phyloP scores from a whole-genome alignment of 2,329 filamentous ascomycete species.

The Juglanconis sp. region DNA sequence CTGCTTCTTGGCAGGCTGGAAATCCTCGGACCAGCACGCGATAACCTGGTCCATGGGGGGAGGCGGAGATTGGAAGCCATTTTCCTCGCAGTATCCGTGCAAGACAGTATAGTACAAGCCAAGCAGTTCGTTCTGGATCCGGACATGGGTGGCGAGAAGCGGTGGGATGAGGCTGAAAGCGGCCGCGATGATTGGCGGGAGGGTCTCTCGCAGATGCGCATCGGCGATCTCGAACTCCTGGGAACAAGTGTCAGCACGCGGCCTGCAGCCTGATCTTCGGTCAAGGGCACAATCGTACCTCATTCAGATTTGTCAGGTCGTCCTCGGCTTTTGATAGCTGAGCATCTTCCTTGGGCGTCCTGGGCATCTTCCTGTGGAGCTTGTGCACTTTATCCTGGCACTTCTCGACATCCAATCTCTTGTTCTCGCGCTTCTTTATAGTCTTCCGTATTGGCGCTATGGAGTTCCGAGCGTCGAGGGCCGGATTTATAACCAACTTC shows the following conservation, averaged over 20 bases:
- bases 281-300: conserved; percentile 40
- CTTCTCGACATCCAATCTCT: conserved; percentile 77
- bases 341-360: conserved; percentile 70
- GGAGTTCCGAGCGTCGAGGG: conserved; percentile 64
- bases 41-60: conserved; percentile 71
- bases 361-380: conserved; percentile 65
- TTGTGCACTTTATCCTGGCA: conserved; percentile 69
- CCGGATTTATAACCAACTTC: conserved; percentile 64
- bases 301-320: conserved; percentile 63
- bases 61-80: conserved; percentile 67
- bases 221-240: conserved; percentile 74
- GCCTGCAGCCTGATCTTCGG: not conserved
- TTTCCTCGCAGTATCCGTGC: conserved; percentile 68
- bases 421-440: conserved; percentile 82
- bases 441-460: conserved; percentile 74
- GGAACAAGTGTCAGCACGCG: conserved; percentile 13
- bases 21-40: conserved; percentile 60
- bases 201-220: conserved; percentile 65
- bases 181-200: conserved; percentile 69
- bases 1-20: conserved; percentile 61
- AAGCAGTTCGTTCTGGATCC: conserved; percentile 74
- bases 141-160: conserved; percentile 66
- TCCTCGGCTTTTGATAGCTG: conserved; percentile 67
- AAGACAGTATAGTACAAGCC: conserved; percentile 76
- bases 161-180: conserved; percentile 72